Evolutionary conservation across 805 yeast species (phyloP).

Genomic region (Yarrowia divulgata): DNA sequence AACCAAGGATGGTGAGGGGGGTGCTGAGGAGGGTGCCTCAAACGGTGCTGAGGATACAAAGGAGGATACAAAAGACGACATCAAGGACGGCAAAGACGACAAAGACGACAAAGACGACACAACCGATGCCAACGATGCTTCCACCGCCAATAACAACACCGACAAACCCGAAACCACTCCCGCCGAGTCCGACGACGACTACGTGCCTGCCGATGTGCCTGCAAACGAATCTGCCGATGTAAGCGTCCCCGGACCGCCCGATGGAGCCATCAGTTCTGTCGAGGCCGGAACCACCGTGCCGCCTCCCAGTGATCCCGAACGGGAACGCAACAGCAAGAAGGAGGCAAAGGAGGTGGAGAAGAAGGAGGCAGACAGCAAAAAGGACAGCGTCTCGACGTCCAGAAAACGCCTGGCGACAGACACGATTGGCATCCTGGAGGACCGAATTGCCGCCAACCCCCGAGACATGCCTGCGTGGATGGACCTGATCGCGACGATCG

Average conservation of each 20-base stretch:
- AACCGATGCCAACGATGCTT: too few species aligned
- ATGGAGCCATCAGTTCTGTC: not conserved
- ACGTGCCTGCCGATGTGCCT: slow-evolving; percentile 10
- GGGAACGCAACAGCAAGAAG: not conserved
- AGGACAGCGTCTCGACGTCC: too few species aligned
- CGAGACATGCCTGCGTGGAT: slow-evolving; percentile 65
- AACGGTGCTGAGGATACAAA: too few species aligned
- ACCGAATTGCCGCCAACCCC: slow-evolving; percentile 60
- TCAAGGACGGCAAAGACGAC: too few species aligned
- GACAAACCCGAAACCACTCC: too few species aligned
- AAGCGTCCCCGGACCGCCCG: not conserved
- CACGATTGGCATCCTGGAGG: slow-evolving; percentile 65
- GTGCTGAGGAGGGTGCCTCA: too few species aligned
- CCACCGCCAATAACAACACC: too few species aligned
- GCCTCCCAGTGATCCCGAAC: not conserved
- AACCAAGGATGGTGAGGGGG: not conserved
- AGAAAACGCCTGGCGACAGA: slow-evolving; percentile 53
- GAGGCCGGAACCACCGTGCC: not conserved
- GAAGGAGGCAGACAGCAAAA: too few species aligned
- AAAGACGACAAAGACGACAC: not conserved
- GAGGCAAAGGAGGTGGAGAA: too few species aligned
- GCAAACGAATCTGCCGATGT: too few species aligned
- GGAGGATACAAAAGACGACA: too few species aligned
- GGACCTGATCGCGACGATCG: slow-evolving; percentile 58
- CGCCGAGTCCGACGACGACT: not conserved